Evolutionary conservation across 2,329 filamentous ascomycete genomes (phyloP), one percentile per base, ranked within the genome.

Genomic region (Alternaria triticimaculans): DNA sequence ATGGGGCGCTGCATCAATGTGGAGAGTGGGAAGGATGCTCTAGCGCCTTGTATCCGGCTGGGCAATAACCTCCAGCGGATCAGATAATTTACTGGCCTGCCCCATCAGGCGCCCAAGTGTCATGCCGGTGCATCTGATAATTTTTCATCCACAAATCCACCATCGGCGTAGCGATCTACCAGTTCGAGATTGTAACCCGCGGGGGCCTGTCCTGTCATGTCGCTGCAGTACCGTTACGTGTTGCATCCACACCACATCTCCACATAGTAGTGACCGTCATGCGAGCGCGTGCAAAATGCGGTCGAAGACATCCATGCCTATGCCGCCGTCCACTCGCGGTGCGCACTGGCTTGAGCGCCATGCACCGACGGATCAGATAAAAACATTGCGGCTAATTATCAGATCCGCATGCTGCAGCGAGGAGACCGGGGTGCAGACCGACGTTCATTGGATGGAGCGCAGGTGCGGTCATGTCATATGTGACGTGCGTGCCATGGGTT

Each of bases 371-470:
- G 59, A 65, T 62, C 62, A 55, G 62, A 65, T 65, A 65, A 65
- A 58, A 50, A n/a, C 5, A 41, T 51, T 56, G 51, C 66, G 68
- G 59, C 68, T 76, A 72, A 74, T 62, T 77, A 76, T 78, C 75
- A 72, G 74, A 78, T 77, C 76, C 74, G 73, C 68, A 5, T 60
- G 67, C 67, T 74, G 71, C 70, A 72, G 21, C 68, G 46, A 30
- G 15, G 21, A 18, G 25, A 9, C 20, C 7, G 14, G 37, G 37
- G 28, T 5, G 3, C n/a, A 8, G 14, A 14, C 6, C 21, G 12
- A 8, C 5, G 23, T 6, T n/a, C 3, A 61, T 64, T 64, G 55
- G 68, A 9, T 37, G 23, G n/a, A 2, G n/a, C 12, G 45, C 37
- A 15, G 18, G 28, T 12, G 41, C 28, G 18, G 20, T 25, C 37